Percentiles rank a stretch among this genome's conserved stretches.
phyloP scores from a whole-genome alignment of 139 green algal species.

The Chlamydomonas schloesseri region DNA sequence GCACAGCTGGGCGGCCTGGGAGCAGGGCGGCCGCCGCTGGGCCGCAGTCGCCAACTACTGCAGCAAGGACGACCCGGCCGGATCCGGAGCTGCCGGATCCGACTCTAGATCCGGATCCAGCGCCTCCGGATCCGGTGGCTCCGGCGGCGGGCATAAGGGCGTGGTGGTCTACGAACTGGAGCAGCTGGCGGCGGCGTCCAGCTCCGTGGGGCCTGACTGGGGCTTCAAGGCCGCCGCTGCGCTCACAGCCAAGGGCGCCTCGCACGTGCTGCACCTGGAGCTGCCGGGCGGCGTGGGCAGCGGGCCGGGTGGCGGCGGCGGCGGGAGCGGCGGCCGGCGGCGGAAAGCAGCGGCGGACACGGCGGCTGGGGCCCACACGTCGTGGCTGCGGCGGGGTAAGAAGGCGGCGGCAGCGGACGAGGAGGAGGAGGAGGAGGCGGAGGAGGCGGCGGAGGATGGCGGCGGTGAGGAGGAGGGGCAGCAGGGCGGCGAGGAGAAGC shows the following conservation, averaged over 20 bases:
- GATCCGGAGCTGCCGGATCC: no score
- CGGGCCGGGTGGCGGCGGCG: no score
- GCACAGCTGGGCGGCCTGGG: constrained; percentile 20
- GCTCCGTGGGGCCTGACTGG: not conserved
- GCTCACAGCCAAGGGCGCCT: not conserved
- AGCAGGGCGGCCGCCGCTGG: constrained; percentile 12
- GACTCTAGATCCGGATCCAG: no score
- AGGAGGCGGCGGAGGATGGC: not conserved
- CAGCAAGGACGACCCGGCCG: not conserved
- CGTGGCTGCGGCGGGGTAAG: no score
- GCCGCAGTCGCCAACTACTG: constrained; percentile 37
- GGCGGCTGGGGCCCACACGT: not conserved
- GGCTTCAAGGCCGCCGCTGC: constrained; percentile 32
- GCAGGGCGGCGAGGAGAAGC: not conserved
- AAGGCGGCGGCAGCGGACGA: no score
- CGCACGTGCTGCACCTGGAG: not conserved
- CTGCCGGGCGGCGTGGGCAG: not conserved
- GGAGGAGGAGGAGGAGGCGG: not conserved
- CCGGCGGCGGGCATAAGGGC: constrained; percentile 5
- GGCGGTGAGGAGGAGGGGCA: not conserved
- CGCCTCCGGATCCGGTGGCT: no score
- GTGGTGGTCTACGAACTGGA: constrained; percentile 34
- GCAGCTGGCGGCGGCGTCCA: not conserved
- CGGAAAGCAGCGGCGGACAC: not conserved
- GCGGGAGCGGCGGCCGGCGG: not conserved